Percentiles rank a stretch among this genome's conserved stretches.
These are phyloP conservation scores for Podila minutissima DNA, from an alignment of 192 early-diverging fungal species.

Conservation along the genomic window DNA sequence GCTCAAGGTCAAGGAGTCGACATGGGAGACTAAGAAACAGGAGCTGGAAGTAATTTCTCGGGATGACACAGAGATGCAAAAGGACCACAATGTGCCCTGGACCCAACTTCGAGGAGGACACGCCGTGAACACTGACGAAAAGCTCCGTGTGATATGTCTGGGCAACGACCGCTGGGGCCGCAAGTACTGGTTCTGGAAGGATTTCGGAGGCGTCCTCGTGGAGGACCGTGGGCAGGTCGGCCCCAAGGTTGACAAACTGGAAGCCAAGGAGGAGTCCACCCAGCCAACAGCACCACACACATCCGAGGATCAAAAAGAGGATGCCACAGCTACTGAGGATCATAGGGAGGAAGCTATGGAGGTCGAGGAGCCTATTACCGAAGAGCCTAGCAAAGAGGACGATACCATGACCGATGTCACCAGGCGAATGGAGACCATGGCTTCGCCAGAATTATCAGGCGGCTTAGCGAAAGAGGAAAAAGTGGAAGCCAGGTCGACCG, in stretches of 20 bases:
- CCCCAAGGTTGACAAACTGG: background rate
- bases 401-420: conserved; percentile 32
- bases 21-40: conserved; percentile 47
- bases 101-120: conserved; percentile 44
- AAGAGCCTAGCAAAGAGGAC: background rate
- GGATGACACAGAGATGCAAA: conserved; percentile 38
- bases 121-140: conserved; percentile 33
- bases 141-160: conserved; percentile 30
- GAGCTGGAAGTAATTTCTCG: conserved; percentile 22
- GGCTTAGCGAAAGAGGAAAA: background rate
- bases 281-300: background rate
- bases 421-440: conserved; percentile 34
- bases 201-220: conserved; percentile 45
- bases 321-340: background rate
- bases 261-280: too few species aligned
- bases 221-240: conserved; percentile 40
- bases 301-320: background rate
- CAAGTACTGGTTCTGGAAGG: conserved; percentile 50
- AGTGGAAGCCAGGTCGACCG: background rate
- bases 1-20: conserved; percentile 28
- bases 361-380: background rate
- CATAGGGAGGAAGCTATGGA: background rate
- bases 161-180: conserved; percentile 49
- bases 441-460: conserved; percentile 20
- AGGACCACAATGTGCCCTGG: conserved; percentile 38